Conservation (phyloP, 2,329 filamentous ascomycete species). For the Colletotrichum falcatum region DNA sequence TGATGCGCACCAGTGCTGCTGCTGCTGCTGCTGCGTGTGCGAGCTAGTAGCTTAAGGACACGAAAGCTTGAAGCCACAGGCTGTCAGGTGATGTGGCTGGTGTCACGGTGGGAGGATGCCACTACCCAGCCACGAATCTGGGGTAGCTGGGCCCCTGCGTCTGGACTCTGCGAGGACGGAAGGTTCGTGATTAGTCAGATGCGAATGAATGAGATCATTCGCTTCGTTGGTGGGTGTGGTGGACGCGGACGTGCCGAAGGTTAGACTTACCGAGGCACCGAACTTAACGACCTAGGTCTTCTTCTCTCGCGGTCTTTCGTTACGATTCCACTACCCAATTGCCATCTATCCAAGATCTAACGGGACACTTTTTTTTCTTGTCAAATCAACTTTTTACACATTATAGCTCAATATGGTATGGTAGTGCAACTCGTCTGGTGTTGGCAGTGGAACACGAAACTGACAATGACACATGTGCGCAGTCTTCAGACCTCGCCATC, state of each 20-base stretch:
- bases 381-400: neutral
- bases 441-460: neutral
- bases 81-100: constrained; percentile 40
- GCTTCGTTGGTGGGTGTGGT: constrained; percentile 2
- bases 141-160: constrained; percentile 9
- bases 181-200: constrained; percentile 34
- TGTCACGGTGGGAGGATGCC: neutral
- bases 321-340: constrained; percentile 4
- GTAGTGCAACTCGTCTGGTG: too few relatives aligned
- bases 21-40: constrained; percentile 3
- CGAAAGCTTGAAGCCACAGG: constrained; percentile 49
- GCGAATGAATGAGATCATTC: constrained; percentile 40
- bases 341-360: neutral
- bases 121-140: constrained; percentile 35
- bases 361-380: neutral
- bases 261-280: constrained; percentile 34
- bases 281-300: constrained; percentile 22
- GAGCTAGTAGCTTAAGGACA: constrained; percentile 47
- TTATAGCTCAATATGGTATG: constrained; percentile 28
- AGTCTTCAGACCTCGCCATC: constrained; percentile 58
- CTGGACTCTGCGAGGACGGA: neutral
- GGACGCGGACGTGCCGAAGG: constrained; percentile 26
- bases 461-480: constrained; percentile 37
- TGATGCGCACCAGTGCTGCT: constrained; percentile 11
- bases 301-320: constrained; percentile 4